A percentile compares a stretch with the other conserved stretches of the same genome.
Conservation (phyloP, 257 asterid genomes). For the Solanum chiquidenum region DNA sequence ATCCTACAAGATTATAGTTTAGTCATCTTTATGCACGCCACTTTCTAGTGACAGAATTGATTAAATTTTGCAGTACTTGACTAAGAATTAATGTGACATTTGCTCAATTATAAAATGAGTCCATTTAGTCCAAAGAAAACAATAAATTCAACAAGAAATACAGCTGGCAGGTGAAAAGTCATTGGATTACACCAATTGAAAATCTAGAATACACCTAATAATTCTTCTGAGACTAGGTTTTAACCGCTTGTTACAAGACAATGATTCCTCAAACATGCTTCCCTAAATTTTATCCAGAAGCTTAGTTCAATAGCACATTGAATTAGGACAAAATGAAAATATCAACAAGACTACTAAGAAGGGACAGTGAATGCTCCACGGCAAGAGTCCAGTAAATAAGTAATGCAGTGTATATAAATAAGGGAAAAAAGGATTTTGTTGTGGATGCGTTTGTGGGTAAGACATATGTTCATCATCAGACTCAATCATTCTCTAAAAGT, state of each 20-base stretch:
- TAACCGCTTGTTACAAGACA: slow-evolving; percentile 10
- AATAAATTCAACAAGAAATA: background rate
- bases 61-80: background rate
- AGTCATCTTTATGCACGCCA: background rate
- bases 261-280: slow-evolving; percentile 10
- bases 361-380: background rate
- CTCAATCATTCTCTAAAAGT: background rate
- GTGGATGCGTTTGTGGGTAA: background rate
- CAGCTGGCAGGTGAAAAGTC: background rate
- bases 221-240: background rate
- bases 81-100: background rate
- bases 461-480: background rate
- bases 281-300: slow-evolving; percentile 12
- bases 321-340: slow-evolving; percentile 16
- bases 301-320: slow-evolving; percentile 18
- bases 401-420: background rate
- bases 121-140: background rate
- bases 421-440: slow-evolving; percentile 5
- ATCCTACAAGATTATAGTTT: background rate
- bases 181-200: background rate
- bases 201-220: slow-evolving; percentile 17
- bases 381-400: background rate
- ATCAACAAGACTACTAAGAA: slow-evolving; percentile 10
- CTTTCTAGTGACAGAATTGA: background rate
- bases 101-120: background rate